Evolutionary conservation across 2,329 filamentous ascomycete genomes (phyloP).

Genomic region (Calonectria pseudoreteaudii): DNA sequence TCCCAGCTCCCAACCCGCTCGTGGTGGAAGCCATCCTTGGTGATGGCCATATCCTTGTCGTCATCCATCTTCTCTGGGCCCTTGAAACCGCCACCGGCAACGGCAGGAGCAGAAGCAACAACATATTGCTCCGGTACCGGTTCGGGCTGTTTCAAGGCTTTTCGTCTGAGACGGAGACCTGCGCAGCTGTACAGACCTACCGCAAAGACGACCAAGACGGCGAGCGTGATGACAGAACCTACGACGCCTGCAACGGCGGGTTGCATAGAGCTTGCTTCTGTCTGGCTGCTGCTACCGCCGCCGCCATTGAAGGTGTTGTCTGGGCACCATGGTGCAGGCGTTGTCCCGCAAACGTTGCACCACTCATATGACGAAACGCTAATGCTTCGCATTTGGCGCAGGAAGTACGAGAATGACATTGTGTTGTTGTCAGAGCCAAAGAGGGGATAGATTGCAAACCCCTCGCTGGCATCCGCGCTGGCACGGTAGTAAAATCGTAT

Average conservation of each 20-base stretch:
- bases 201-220: slow-evolving; percentile 48
- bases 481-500: slow-evolving; percentile 70
- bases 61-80: slow-evolving; percentile 57
- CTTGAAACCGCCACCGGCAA: slow-evolving; percentile 55
- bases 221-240: slow-evolving; percentile 57
- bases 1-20: slow-evolving; percentile 65
- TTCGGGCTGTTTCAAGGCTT: neutral
- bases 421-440: slow-evolving; percentile 51
- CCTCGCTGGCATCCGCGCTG: slow-evolving; percentile 52
- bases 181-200: slow-evolving; percentile 48
- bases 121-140: neutral
- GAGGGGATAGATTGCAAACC: slow-evolving; percentile 53
- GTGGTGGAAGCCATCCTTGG: slow-evolving; percentile 53
- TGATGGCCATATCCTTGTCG: slow-evolving; percentile 57
- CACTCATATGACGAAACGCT: slow-evolving; percentile 52
- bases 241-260: slow-evolving; percentile 59
- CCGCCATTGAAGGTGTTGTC: neutral
- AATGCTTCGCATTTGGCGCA: slow-evolving; percentile 49
- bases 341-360: slow-evolving; percentile 57
- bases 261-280: slow-evolving; percentile 36
- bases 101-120: slow-evolving; percentile 29
- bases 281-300: neutral
- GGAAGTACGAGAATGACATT: slow-evolving; percentile 56
- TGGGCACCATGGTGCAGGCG: slow-evolving; percentile 53
- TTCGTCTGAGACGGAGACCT: slow-evolving; percentile 47